Conservation (phyloP, 202 grass and related monocot species). For the Bolboschoenoplectus hybrid region DNA sequence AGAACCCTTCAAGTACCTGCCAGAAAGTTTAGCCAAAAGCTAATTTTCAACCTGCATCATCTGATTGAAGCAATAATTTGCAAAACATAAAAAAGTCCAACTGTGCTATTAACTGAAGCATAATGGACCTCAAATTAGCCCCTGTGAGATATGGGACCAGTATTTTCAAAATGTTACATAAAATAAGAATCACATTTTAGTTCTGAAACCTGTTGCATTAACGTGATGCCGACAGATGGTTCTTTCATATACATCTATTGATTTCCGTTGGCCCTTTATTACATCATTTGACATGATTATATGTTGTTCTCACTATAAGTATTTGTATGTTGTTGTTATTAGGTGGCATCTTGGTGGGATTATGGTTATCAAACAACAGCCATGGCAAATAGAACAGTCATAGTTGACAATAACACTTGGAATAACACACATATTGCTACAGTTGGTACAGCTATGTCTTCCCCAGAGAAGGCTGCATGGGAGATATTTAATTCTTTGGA, state of each 20-base stretch:
- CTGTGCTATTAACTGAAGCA: background rate
- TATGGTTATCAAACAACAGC: conserved; percentile 99
- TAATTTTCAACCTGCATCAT: conserved; percentile 11
- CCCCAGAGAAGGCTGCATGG: conserved; percentile 97
- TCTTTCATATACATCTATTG: too few species aligned
- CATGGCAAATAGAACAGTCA: conserved; percentile 99
- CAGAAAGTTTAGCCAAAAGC: background rate
- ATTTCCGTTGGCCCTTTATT: background rate
- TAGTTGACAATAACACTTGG: conserved; percentile 99
- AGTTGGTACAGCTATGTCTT: conserved; percentile 99
- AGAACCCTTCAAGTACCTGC: background rate
- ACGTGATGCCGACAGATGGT: background rate
- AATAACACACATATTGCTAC: conserved; percentile 99
- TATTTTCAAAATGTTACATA: background rate
- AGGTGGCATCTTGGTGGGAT: conserved; percentile 99
- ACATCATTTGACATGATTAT: background rate
- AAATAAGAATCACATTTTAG: background rate
- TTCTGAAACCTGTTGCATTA: background rate
- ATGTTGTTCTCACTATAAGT: background rate
- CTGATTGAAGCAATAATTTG: conserved; percentile 4
- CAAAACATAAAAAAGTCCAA: background rate
- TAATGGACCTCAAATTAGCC: too few species aligned
- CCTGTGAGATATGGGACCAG: too few species aligned
- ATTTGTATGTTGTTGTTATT: conserved; percentile 23
- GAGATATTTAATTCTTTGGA: conserved; percentile 97